Conservation (phyloP, 176 grass and related monocot species). For the Carex pumila region DNA sequence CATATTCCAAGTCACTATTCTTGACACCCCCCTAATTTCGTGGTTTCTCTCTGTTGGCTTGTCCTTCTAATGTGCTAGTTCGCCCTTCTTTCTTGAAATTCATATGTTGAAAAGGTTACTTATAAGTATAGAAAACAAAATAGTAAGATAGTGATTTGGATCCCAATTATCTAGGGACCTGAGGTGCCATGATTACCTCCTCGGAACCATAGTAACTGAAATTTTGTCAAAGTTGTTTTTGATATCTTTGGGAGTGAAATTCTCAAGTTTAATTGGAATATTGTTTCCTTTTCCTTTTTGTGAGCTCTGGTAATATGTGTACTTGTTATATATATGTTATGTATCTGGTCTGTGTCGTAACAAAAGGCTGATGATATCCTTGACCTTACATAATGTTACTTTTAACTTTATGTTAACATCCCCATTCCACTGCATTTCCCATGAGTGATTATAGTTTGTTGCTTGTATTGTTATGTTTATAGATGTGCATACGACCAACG, state of each 20-base stretch:
- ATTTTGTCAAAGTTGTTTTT: not conserved
- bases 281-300: not conserved
- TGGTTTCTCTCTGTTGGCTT: not conserved
- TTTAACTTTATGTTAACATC: not conserved
- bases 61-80: not conserved
- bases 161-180: not conserved
- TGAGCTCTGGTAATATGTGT: not conserved
- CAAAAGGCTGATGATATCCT: not conserved
- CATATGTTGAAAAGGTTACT: not conserved
- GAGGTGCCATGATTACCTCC: not conserved
- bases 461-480: not conserved
- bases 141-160: not conserved
- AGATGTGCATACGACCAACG: constrained; percentile 92
- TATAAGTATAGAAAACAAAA: not conserved
- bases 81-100: not conserved
- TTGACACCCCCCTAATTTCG: not conserved
- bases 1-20: not conserved
- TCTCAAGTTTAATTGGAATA: not conserved
- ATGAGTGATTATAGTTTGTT: not conserved
- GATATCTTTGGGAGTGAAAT: not conserved
- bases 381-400: constrained; percentile 4
- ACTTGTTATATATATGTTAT: not conserved
- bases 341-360: not conserved
- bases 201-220: not conserved
- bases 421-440: not conserved